Base-by-base conservation (phyloP, 1,284 basidiomycete species). In the Boletus sp. region DNA sequence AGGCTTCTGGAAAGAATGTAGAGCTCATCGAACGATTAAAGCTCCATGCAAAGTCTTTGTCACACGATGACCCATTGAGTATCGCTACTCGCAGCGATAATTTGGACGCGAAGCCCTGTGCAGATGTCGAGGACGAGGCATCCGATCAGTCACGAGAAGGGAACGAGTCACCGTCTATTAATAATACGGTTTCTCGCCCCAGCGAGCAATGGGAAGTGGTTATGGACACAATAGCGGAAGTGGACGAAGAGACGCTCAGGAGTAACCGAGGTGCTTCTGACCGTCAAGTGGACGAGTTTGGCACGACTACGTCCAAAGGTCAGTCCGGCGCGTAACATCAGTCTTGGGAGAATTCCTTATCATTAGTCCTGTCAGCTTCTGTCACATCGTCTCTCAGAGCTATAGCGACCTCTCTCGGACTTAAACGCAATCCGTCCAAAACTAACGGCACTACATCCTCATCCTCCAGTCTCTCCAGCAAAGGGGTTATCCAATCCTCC, bases 181-280 rank as follows among this genome's bases (percentile, higher is more conserved):
- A 48, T 34, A 60, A 39, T 16, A 23, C 46, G 23, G n/a, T 71
- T 46, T 64, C 77, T 20, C 72, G 82, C 35, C 80, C 80, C 0
- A 84, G 82, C 58, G 82, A 84, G 57, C 81, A 84, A 57, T 88
- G 85, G 84, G 84, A 87, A 58, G 68, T 87, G 49, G 77, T 87
- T 23, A 87, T 88, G 81, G 85, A 88, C 47, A 77, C 78, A 51
- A 87, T 87, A 39, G 68, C 73, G 32, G 85, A 88, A 54, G 69
- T 73, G 12, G 76, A 81, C 34, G 81, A 84, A 55, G 67, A 67
- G 22, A 64, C 65, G 4, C 57, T 65, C 8, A 57, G 56, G 37
- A 63, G 56, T 27, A 65, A 59, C 46, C 53, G 59, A 14, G 61
- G 59, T 22, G 43, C 32, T 23, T 44, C 55, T 2, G 40, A 52